Evolutionary conservation across 805 yeast genomes (phyloP), one percentile per base, ranked within the genome.

Genomic region (Candida argentea): DNA sequence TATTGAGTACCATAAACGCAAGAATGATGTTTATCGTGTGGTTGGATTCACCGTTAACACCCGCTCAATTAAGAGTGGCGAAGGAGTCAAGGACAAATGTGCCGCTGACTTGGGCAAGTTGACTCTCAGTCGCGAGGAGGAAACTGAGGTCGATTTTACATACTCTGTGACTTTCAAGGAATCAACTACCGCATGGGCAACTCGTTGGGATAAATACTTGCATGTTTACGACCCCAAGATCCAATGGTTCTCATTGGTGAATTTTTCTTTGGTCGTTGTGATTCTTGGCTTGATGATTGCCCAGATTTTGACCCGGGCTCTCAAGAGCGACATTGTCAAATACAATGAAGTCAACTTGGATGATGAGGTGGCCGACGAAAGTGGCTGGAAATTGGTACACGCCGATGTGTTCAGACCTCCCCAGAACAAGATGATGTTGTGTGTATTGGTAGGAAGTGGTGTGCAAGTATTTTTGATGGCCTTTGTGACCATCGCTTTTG

Each of bases 191-290:
- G 73, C 76, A 4, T 91, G 97, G 97, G 97, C 96, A 19, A 89
- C 97, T 3, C 76, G 98, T 60, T 91, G 98, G 98, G 98, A 91
- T 55, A 84, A 85, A 55, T 91, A 91, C 51, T 65, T 91, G 45
- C 93, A 84, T 43, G 91, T 82, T 14, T 81, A 77, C 50, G 94
- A 84, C 48, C 93, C 96, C 32, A 79, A 80, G 48, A 82, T 91
- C 42, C 96, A 91, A 59, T 89, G 97, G 96, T 83, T 86, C 45
- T 85, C 96, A 2, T 70, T 91, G 43, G 60, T 86, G 40, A 86
- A 86, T 57, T 85, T 93, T 37, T 75, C 94, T 4, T 52, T 87
- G 31, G 73, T 89, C 43, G 95, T 86, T 5, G 36, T 83, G 6
- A 70, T 82, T 39, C 64, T 91, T 37, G 79, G 91, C 3, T 60